A percentile compares a stretch with the other conserved stretches of the same genome.
Evolutionary conservation across 2,329 filamentous ascomycete species (phyloP).

Genomic region (Ceratocystis cacaofunesta): DNA sequence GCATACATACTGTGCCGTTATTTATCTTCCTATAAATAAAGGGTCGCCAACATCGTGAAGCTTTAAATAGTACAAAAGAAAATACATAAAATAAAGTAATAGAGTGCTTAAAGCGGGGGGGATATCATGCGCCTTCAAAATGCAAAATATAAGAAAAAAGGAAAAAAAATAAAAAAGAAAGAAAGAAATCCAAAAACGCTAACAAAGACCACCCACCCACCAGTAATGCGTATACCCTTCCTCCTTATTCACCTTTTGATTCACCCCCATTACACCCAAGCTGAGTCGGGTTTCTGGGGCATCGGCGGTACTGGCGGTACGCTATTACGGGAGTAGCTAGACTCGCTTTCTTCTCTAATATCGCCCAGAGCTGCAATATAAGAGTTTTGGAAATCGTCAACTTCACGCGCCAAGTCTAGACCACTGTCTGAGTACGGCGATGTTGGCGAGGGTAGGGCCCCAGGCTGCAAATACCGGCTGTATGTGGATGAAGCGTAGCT

Average conservation of each 20-base stretch:
- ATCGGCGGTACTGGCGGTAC: conserved; percentile 8
- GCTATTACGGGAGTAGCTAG: conserved; percentile 5
- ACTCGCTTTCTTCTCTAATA: conserved; percentile 23
- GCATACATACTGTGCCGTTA: background rate
- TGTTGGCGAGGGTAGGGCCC: conserved; percentile 14
- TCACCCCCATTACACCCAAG: conserved; percentile 9
- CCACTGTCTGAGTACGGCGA: conserved; percentile 21
- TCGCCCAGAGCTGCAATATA: conserved; percentile 29
- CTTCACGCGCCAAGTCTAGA: conserved; percentile 28
- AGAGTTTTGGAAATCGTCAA: conserved; percentile 33
- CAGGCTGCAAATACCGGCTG: conserved; percentile 14
- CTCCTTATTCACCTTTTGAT: too few species aligned
- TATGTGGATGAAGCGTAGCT: conserved; percentile 16
- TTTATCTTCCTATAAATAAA: background rate
- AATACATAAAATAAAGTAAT: conserved; percentile 1
- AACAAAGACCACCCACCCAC: background rate
- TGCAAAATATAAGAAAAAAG: background rate
- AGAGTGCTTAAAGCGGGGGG: conserved; percentile 1
- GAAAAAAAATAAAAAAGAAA: background rate
- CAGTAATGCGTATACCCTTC: background rate
- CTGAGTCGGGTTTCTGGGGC: conserved; percentile 10
- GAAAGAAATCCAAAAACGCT: background rate
- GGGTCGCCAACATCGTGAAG: background rate
- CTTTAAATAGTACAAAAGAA: conserved; percentile 3
- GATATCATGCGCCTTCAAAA: conserved; percentile 1